Evolutionary conservation across 495 filamentous ascomycete species (phyloP).

Genomic region (Aspergillus taichungensis): DNA sequence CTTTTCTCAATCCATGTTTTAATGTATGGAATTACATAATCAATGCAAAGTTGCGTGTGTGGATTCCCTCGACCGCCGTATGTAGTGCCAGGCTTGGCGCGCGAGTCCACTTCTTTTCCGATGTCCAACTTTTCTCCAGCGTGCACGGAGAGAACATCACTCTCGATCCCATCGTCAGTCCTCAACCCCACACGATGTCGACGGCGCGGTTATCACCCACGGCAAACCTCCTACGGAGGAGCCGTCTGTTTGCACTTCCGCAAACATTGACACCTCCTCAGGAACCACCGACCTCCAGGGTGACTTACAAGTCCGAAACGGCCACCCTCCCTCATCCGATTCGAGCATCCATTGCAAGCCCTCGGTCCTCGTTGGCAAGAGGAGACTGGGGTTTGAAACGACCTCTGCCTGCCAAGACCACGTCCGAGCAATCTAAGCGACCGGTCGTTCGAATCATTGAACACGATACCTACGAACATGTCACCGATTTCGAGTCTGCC

Average conservation of each 20-base stretch:
- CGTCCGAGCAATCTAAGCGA: slow-evolving; percentile 53
- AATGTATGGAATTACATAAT: not conserved
- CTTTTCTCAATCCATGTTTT: not conserved
- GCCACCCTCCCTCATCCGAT: slow-evolving; percentile 73
- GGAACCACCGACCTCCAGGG: slow-evolving; percentile 30
- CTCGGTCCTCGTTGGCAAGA: slow-evolving; percentile 56
- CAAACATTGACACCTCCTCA: slow-evolving; percentile 42
- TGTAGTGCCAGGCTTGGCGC: slow-evolving; percentile 6
- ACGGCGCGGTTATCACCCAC: slow-evolving; percentile 47
- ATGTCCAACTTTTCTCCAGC: slow-evolving; percentile 30
- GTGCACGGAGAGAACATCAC: slow-evolving; percentile 8
- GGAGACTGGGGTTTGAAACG: slow-evolving; percentile 97
- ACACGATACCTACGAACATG: slow-evolving; percentile 81
- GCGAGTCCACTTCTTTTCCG: not conserved
- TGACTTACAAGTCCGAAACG: slow-evolving; percentile 46
- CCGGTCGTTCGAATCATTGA: slow-evolving; percentile 62
- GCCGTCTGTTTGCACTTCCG: slow-evolving; percentile 57
- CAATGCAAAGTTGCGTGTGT: slow-evolving; percentile 1
- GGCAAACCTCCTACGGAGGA: slow-evolving; percentile 54
- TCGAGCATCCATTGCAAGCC: slow-evolving; percentile 75
- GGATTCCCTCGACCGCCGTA: not conserved
- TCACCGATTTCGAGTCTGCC: slow-evolving; percentile 83
- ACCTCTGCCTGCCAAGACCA: slow-evolving; percentile 65
- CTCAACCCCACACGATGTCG: slow-evolving; percentile 34
- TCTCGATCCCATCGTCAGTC: slow-evolving; percentile 12